Conservation (phyloP, 768 basidiomycete genomes). For the Pisolithus sp. region DNA sequence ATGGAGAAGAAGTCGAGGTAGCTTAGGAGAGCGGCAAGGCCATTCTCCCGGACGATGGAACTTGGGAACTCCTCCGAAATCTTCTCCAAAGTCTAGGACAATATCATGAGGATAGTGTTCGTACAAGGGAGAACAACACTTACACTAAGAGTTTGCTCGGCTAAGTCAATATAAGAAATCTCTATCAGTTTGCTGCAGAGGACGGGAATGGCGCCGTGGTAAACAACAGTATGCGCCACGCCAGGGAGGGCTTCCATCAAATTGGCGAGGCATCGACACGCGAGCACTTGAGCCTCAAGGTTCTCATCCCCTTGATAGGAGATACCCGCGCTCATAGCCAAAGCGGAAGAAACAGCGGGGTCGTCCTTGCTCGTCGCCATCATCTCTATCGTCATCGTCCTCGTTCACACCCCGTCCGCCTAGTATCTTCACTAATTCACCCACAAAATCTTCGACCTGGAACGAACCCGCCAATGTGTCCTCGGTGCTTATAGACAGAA, state of each 20-base stretch:
- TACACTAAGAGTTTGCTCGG: conserved; percentile 96
- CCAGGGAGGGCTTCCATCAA: conserved; percentile 99
- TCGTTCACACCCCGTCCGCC: conserved; percentile 69
- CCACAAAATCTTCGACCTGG: conserved; percentile 85
- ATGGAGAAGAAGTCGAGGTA: conserved; percentile 99
- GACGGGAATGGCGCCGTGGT: conserved; percentile 97
- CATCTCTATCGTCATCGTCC: conserved; percentile 71
- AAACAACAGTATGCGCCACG: conserved; percentile 94
- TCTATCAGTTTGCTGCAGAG: conserved; percentile 95
- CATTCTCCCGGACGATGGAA: conserved; percentile 93
- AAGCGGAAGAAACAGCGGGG: conserved; percentile 79
- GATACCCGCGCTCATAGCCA: conserved; percentile 72
- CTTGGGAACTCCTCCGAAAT: conserved; percentile 97
- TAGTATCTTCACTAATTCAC: conserved; percentile 86
- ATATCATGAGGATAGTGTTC: conserved; percentile 10
- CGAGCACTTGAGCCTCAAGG: conserved; percentile 90
- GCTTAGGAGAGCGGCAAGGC: conserved; percentile 85
- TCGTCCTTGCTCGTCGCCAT: conserved; percentile 55
- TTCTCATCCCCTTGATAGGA: conserved; percentile 77
- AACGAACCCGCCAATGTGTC: conserved; percentile 97
- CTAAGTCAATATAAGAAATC: conserved; percentile 96
- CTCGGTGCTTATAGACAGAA: conserved; percentile 94
- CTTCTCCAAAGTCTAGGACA: conserved; percentile 85
- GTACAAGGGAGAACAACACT: conserved; percentile 31
- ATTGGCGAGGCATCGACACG: conserved; percentile 94